phyloP scores from a whole-genome alignment of 2,329 filamentous ascomycete genomes.

The Pestalotiopsis sp. region DNA sequence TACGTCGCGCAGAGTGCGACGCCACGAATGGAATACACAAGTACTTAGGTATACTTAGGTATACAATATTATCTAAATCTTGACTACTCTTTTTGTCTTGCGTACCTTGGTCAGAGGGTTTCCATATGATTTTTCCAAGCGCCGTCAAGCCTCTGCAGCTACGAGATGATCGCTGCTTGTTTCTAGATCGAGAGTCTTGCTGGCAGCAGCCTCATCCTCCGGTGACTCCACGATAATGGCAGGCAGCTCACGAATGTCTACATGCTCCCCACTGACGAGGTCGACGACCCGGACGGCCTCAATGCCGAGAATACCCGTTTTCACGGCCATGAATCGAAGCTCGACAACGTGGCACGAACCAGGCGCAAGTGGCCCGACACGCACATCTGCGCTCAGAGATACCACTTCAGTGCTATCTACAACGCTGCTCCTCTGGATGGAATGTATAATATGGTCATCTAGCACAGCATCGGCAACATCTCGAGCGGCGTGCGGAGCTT shows the following conservation, averaged over 20 bases:
- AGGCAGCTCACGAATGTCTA: constrained; percentile 75
- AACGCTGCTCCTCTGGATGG: constrained; percentile 65
- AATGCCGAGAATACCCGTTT: constrained; percentile 65
- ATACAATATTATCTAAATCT: not conserved
- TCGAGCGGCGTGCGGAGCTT: constrained; percentile 24
- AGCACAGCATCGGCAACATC: constrained; percentile 65
- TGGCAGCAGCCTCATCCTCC: not conserved
- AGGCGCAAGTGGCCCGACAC: constrained; percentile 71
- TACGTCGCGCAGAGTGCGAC: not conserved
- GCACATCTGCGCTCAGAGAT: constrained; percentile 73
- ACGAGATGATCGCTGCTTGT: not conserved
- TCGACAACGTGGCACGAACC: constrained; percentile 74
- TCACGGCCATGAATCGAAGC: constrained; percentile 69
- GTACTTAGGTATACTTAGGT: not conserved
- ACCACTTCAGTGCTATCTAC: constrained; percentile 67
- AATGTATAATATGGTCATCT: constrained; percentile 71
- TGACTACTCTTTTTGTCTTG: not conserved
- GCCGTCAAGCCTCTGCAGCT: not conserved
- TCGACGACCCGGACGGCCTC: constrained; percentile 75
- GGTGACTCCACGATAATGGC: constrained; percentile 56
- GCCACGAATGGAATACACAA: not conserved
- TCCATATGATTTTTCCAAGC: no score
- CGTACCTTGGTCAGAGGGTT: not conserved
- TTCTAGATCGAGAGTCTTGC: not conserved
- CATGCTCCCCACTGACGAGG: constrained; percentile 71